Base-by-base conservation (phyloP, 345 rosid genomes). In the Geranium brycei region DNA sequence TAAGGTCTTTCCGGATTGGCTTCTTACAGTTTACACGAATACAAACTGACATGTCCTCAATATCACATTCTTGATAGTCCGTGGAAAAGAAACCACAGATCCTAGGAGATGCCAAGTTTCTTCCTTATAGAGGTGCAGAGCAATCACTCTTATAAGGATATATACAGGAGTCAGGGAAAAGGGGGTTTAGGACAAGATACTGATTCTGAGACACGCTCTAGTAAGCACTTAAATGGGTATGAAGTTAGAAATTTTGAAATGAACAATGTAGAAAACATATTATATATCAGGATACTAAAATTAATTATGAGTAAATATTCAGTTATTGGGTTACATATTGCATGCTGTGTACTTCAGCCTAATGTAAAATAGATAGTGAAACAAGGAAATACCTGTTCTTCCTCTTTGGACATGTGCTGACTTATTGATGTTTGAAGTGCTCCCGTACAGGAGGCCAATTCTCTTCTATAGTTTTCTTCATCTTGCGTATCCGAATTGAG, bases 321-420 rank as follows among this genome's bases (percentile, higher is more conserved):
- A 47, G 11, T 47, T 23, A 23, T 23, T 23, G 28, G 1, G 28
- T 23, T 23, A 23, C 28, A 11, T 8, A 47, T 47, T 47, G 3
- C 53, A 47, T 47, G 3, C 14, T 6, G 53, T 47, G 11, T 47
- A 47, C 53, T 2, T 47, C 3, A 47, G 13, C 41, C 10, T 35
- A 35, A 11, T 47, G 53, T 47, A 13, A 47, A 47, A 47, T 47
- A 47, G 1, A 47, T 47, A 47, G 53, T 47, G 35, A 41, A 66
- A 15, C 23, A 55, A 13, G 57, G 55, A 71, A 6, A 38, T 69
- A 91, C 97, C 93, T 91, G 97, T 15, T 78, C 84, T 73, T 91
- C 98, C 87, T 91, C 98, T 81, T 91, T 91, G 62, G 85, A 82
- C 98, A 91, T 83, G 72, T 91, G 98, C 68, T 88, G 96, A 66